Evolutionary conservation across 2,329 filamentous ascomycete genomes (phyloP).

Genomic region (Colletotrichum lupini): DNA sequence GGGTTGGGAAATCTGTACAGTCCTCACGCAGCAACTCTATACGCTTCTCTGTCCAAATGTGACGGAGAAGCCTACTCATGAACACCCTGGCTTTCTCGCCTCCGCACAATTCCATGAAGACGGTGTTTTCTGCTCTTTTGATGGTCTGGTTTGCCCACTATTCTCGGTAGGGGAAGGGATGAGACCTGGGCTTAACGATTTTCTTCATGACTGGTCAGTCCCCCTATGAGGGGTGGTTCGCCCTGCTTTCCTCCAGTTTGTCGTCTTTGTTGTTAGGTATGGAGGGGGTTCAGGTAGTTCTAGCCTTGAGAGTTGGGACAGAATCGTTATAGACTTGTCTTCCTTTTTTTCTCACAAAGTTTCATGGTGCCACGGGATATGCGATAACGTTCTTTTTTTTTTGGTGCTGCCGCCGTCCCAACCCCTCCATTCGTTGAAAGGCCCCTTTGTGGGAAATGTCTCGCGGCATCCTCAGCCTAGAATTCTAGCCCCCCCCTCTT

Average conservation of each 20-base stretch:
- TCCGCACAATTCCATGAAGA: conserved; percentile 28
- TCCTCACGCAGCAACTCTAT: conserved; percentile 37
- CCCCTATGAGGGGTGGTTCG: conserved; percentile 23
- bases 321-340: conserved; percentile 33
- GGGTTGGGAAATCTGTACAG: conserved; percentile 49
- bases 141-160: conserved; percentile 11
- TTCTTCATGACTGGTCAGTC: conserved; percentile 20
- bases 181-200: conserved; percentile 14
- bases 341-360: neutral
- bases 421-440: neutral
- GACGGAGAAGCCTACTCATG: conserved; percentile 32
- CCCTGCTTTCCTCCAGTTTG: conserved; percentile 10
- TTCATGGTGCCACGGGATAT: neutral
- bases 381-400: neutral
- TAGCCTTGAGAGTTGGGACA: conserved; percentile 24
- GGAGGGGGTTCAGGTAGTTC: conserved; percentile 22
- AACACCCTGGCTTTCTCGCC: conserved; percentile 30
- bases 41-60: conserved; percentile 32
- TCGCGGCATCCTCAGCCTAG: neutral
- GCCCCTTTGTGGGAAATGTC: neutral
- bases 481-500: neutral
- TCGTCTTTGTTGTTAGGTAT: conserved; percentile 28
- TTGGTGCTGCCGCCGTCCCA: neutral
- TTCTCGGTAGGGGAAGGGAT: conserved; percentile 12
- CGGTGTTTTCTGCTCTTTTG: conserved; percentile 30